Evolutionary conservation across 257 asterid species (phyloP).

Genomic region (Mentha longifolia): DNA sequence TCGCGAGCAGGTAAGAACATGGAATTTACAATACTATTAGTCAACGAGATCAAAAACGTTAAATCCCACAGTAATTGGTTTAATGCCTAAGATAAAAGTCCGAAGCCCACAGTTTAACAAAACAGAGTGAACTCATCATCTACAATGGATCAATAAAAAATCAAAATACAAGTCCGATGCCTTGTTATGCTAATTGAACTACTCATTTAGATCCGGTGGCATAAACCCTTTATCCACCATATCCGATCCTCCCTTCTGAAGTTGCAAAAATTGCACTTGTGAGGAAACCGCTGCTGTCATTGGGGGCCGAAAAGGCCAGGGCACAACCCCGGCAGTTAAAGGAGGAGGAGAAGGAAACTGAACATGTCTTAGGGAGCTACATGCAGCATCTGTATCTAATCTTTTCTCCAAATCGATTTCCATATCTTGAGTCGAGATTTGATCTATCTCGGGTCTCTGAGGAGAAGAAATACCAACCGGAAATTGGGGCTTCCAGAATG

Average conservation of each 20-base stretch:
- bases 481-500: constrained; percentile 58
- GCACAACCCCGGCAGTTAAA: constrained; percentile 49
- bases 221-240: constrained; percentile 43
- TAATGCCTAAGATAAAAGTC: neutral
- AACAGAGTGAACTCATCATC: neutral
- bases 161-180: neutral
- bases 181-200: constrained; percentile 17
- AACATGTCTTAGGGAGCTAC: constrained; percentile 41
- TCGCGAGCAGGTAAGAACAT: neutral
- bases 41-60: neutral
- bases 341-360: constrained; percentile 53
- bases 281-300: constrained; percentile 32
- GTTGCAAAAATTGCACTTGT: constrained; percentile 39
- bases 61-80: neutral
- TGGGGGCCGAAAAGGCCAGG: constrained; percentile 61
- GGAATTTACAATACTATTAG: neutral
- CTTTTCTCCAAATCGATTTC: constrained; percentile 59
- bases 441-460: constrained; percentile 45
- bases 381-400: constrained; percentile 38
- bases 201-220: constrained; percentile 43
- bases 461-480: constrained; percentile 45
- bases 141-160: constrained; percentile 3
- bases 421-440: constrained; percentile 50
- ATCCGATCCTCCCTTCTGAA: constrained; percentile 34
- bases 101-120: neutral